Evolutionary conservation across 2,329 filamentous ascomycete genomes (phyloP).

Genomic region (Epichloe scottii): DNA sequence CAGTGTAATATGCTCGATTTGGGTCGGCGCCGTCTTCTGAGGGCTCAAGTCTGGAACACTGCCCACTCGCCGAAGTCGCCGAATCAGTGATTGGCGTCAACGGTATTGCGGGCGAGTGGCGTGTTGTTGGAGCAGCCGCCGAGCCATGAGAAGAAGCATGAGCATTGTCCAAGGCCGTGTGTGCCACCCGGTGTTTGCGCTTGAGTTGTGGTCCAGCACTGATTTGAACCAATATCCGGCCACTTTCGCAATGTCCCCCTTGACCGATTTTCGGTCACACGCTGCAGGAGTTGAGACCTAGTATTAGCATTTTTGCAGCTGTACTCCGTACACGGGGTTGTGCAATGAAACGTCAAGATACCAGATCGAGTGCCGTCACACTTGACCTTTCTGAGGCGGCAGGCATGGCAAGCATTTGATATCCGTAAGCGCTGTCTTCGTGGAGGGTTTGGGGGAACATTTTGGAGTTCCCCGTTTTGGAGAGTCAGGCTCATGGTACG

Average conservation of each 20-base stretch:
- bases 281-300: neutral
- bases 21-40: neutral
- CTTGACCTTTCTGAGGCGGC: neutral
- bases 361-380: neutral
- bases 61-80: neutral
- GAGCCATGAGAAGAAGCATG: neutral
- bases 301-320: too few relatives aligned
- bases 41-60: neutral
- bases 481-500: neutral
- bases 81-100: neutral
- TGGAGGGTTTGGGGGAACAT: neutral
- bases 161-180: too few relatives aligned
- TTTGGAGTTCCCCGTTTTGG: neutral
- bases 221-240: neutral
- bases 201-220: neutral
- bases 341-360: neutral
- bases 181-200: neutral
- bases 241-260: neutral
- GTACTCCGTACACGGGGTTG: too few relatives aligned
- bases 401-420: neutral
- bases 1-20: neutral
- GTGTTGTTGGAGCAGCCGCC: neutral
- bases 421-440: neutral
- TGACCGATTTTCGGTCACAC: neutral
- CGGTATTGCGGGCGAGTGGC: neutral